Conservation (phyloP, 352 stramenopile genomes). For the Pythium scleroteichum region DNA sequence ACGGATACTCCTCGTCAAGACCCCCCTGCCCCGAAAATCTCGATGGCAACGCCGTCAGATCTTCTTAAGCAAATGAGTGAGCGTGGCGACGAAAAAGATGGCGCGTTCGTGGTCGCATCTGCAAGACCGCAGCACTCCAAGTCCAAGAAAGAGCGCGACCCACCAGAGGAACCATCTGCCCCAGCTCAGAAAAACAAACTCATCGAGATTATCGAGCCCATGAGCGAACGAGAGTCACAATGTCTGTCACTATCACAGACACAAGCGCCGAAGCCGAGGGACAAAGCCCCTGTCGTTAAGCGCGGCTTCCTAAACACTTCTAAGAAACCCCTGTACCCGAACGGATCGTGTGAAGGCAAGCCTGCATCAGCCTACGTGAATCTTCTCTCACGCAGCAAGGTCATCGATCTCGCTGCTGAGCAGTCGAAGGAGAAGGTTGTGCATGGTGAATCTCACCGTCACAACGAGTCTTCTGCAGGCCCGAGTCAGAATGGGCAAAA, state of each 20-base stretch:
- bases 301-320: conserved; percentile 73
- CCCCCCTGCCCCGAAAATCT: conserved; percentile 12
- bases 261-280: conserved; percentile 13
- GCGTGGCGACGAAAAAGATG: conserved; percentile 6
- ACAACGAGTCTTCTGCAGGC: too few species aligned
- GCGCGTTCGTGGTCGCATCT: conserved; percentile 24
- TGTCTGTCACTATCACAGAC: not conserved
- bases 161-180: conserved; percentile 4
- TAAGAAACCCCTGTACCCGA: conserved; percentile 66
- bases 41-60: conserved; percentile 49
- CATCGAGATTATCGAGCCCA: conserved; percentile 49
- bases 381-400: conserved; percentile 74
- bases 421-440: conserved; percentile 35
- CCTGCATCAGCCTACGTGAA: conserved; percentile 80
- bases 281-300: conserved; percentile 55
- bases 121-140: conserved; percentile 3
- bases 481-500: not conserved
- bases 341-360: conserved; percentile 63
- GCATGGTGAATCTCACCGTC: not conserved
- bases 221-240: not conserved
- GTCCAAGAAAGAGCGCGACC: not conserved
- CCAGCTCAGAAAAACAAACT: conserved; percentile 31
- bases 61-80: conserved; percentile 56
- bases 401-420: conserved; percentile 68
- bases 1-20: not conserved